These are phyloP conservation scores for Globisporangium yorkense DNA, from an alignment of 352 stramenopile genomes.

Conservation along the genomic window DNA sequence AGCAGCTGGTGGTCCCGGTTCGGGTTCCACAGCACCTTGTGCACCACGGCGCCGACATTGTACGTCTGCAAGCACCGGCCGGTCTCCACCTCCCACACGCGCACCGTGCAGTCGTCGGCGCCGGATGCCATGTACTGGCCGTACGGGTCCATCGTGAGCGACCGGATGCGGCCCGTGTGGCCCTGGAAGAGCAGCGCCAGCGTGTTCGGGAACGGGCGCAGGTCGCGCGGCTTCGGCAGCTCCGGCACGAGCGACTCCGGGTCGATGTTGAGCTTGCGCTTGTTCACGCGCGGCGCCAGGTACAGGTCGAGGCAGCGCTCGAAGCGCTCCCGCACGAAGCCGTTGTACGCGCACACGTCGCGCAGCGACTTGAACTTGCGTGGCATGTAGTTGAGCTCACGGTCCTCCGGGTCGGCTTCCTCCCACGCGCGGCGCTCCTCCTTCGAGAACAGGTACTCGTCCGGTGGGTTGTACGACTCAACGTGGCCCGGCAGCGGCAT, in stretches of 20 bases:
- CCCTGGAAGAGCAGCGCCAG: constrained; percentile 85
- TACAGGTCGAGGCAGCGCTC: constrained; percentile 99
- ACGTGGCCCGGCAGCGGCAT: constrained; percentile 96
- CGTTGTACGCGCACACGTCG: constrained; percentile 94
- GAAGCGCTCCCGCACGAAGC: constrained; percentile 98
- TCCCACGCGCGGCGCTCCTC: constrained; percentile 95
- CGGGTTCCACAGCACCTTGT: constrained; percentile 96
- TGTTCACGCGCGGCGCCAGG: constrained; percentile 93
- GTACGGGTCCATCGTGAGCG: constrained; percentile 91
- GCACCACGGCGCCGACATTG: constrained; percentile 87
- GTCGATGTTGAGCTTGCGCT: constrained; percentile 98
- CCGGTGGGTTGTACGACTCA: constrained; percentile 98
- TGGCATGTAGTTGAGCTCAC: constrained; percentile 96
- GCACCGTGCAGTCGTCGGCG: constrained; percentile 93
- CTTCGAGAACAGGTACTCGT: constrained; percentile 97
- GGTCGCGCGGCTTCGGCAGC: constrained; percentile 94
- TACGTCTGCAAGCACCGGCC: constrained; percentile 90
- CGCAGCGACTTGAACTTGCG: constrained; percentile 96
- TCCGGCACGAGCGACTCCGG: constrained; percentile 94
- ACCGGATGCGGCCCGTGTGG: constrained; percentile 90
- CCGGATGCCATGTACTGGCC: constrained; percentile 97
- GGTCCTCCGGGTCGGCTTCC: constrained; percentile 93
- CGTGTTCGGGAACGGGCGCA: constrained; percentile 98
- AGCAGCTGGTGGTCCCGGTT: constrained; percentile 95
- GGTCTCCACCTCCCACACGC: constrained; percentile 97